Conservation (phyloP, 768 basidiomycete genomes). For the Rhizopogon salebrosus region DNA sequence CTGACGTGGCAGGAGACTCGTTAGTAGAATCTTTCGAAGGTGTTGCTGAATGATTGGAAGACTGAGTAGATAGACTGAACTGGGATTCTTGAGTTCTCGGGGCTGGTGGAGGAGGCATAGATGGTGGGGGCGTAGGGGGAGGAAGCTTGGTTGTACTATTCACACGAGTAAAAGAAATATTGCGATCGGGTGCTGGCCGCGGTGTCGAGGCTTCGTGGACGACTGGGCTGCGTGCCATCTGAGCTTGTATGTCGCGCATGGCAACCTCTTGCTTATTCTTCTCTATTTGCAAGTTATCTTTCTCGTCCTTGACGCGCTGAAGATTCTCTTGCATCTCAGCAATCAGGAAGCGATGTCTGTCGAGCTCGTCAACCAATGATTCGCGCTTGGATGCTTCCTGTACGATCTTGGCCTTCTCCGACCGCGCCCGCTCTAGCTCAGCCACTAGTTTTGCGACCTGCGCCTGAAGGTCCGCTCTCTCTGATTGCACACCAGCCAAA, state of each 20-base stretch:
- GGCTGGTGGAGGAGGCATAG: conserved; percentile 78
- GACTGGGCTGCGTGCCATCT: conserved; percentile 50
- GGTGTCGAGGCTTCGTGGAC: conserved; percentile 41
- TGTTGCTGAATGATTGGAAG: conserved; percentile 38
- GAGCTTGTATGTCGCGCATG: conserved; percentile 77
- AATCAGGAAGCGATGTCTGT: conserved; percentile 69
- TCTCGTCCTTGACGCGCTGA: conserved; percentile 78
- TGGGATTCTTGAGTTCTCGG: conserved; percentile 51
- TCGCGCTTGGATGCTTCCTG: conserved; percentile 74
- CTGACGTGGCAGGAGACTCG: conserved; percentile 66
- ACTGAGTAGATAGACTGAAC: conserved; percentile 56
- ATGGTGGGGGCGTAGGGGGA: conserved; percentile 78
- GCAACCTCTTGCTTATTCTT: conserved; percentile 60
- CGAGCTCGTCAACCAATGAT: conserved; percentile 68
- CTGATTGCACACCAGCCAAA: conserved; percentile 34
- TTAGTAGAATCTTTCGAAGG: conserved; percentile 62
- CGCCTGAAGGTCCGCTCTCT: conserved; percentile 38
- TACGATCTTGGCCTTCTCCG: conserved; percentile 56
- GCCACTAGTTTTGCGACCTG: conserved; percentile 44
- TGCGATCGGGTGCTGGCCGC: conserved; percentile 48
- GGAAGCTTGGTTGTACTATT: conserved; percentile 71
- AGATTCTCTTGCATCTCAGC: conserved; percentile 75
- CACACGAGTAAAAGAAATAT: conserved; percentile 48
- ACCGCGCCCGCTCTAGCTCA: conserved; percentile 54
- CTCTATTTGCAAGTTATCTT: conserved; percentile 70